Percentiles rank a stretch among this genome's conserved stretches.
Evolutionary conservation across 768 basidiomycete species (phyloP).

Genomic region (Kwoniella heveanensis): DNA sequence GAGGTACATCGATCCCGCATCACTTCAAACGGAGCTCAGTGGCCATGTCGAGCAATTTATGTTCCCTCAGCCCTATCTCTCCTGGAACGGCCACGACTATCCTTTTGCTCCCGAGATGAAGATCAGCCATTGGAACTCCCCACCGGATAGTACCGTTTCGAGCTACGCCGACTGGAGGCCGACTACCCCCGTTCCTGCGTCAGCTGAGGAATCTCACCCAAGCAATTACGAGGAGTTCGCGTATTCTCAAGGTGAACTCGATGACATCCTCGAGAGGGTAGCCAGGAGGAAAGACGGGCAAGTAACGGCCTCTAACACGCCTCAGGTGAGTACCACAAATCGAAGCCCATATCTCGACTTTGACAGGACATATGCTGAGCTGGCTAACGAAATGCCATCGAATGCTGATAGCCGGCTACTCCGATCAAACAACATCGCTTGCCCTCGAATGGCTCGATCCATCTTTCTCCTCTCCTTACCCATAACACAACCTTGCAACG

Average conservation of each 20-base stretch:
- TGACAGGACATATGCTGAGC: not conserved
- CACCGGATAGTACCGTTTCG: not conserved
- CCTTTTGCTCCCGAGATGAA: constrained; percentile 6
- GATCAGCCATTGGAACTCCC: constrained; percentile 14
- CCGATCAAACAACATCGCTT: not conserved
- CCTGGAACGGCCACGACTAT: not conserved
- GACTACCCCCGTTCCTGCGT: not conserved
- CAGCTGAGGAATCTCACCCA: too few species aligned
- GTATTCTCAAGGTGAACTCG: constrained; percentile 7
- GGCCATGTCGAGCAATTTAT: too few species aligned
- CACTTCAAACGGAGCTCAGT: too few species aligned
- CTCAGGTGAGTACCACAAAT: not conserved
- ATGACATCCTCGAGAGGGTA: constrained; percentile 8
- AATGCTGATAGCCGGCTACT: constrained; percentile 6
- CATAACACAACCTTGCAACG: not conserved
- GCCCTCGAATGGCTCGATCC: not conserved
- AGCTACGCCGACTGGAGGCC: constrained; percentile 6
- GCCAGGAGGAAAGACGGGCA: not conserved
- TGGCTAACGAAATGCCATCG: not conserved
- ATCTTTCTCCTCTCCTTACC: constrained; percentile 1
- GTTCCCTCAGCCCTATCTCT: not conserved
- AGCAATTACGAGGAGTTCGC: not conserved
- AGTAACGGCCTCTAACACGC: not conserved
- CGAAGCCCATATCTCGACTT: too few species aligned
- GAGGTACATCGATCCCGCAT: too few species aligned